Base-by-base conservation (phyloP, 345 rosid species). In the Arabidopsis suecica region DNA sequence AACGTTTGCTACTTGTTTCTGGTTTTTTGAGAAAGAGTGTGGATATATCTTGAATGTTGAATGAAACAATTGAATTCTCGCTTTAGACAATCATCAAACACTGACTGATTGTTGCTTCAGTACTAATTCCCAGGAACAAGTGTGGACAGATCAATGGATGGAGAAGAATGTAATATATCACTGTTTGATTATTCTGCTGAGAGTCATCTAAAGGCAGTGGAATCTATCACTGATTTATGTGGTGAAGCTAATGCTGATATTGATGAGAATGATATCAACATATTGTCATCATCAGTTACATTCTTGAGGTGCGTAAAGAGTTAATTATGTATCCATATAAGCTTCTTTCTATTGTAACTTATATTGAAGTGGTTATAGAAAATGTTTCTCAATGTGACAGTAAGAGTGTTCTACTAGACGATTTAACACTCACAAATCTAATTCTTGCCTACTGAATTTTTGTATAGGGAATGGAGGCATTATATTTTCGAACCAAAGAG, bases 381-480 rank as follows among this genome's bases (percentile, higher is more conserved):
- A 30, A n/a, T 7, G 28, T 25, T 72, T 11, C 63, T 18, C n/a
- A 9, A 25, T 61, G 61, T 18, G 32, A 5, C 10, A 13, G 5
- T 14, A 20, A 7, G 22, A 62, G 76, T 33, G 10, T 3, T 59
- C 65, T 41, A 33, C 45, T 60, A n/a, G 42, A 22, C 11, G 22
- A 23, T 57, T 23, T 48, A 10, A 30, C 28, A 45, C 36, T 50
- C 55, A 9, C 9, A 42, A 22, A 72, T 72, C 38, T 40, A 33
- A 36, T 40, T 40, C 12, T 49, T 38, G 47, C 14, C 11, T 70
- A 30, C 50, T 5, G 30, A 6, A 7, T 3, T 58, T 20, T 49
- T 50, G 3, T 9, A n/a, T 66, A 86, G 91, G 77, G 96, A 90
- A 49, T 88, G 93, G 93, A 87, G 82, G 83, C 68, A 84, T 74